Percentiles rank a stretch among this genome's conserved stretches.
These are phyloP conservation scores for Lachancea waltii DNA, from an alignment of 805 yeast species.

Conservation along the genomic window DNA sequence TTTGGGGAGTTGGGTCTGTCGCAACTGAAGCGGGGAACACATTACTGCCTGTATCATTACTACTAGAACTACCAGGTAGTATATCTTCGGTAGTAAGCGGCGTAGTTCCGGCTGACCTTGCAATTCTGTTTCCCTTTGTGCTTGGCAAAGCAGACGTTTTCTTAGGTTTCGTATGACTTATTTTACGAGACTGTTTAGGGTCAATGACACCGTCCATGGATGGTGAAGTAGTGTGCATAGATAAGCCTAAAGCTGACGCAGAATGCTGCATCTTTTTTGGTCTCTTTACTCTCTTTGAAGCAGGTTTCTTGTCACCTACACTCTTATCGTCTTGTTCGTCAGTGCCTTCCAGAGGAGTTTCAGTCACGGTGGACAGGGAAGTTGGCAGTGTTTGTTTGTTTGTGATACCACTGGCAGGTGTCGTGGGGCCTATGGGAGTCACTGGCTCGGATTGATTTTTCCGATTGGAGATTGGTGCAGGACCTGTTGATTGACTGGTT, in stretches of 20 bases:
- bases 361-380: slow-evolving; percentile 16
- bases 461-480: slow-evolving; percentile 4
- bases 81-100: slow-evolving; percentile 10
- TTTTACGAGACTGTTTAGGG: slow-evolving; percentile 5
- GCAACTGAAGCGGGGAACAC: slow-evolving; percentile 8
- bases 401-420: slow-evolving; percentile 7
- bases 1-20: slow-evolving; percentile 13
- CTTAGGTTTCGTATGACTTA: slow-evolving; percentile 2
- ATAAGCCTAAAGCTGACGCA: not conserved
- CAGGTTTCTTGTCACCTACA: slow-evolving; percentile 9
- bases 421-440: slow-evolving; percentile 13
- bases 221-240: slow-evolving; percentile 3
- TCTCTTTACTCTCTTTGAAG: slow-evolving; percentile 7
- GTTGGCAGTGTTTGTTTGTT: slow-evolving; percentile 13
- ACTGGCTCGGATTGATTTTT: slow-evolving; percentile 10
- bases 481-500: slow-evolving; percentile 5
- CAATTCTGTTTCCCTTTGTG: slow-evolving; percentile 11
- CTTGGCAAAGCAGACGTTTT: slow-evolving; percentile 12
- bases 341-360: slow-evolving; percentile 10
- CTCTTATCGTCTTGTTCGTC: slow-evolving; percentile 9
- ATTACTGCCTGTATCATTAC: slow-evolving; percentile 10
- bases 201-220: slow-evolving; percentile 2
- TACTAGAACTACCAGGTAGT: slow-evolving; percentile 9
- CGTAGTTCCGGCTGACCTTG: slow-evolving; percentile 13
- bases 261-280: slow-evolving; percentile 5